These are phyloP conservation scores for Aegilops sharonensis DNA, from an alignment of 176 grass and related monocot species.

Conservation along the genomic window DNA sequence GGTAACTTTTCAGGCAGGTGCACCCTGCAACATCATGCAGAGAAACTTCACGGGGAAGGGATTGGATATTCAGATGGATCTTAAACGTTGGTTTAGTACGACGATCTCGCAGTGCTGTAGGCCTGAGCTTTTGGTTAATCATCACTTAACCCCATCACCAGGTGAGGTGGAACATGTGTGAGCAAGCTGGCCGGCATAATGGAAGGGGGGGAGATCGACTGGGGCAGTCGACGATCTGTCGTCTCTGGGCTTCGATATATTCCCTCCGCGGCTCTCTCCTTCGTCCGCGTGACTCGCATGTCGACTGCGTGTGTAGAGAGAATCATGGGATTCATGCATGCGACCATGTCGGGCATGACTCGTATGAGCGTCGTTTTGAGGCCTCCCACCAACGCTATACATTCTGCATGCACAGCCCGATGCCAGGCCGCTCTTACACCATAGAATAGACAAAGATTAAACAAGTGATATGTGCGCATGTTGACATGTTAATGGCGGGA, in stretches of 20 bases:
- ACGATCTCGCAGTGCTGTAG: neutral
- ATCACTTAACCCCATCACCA: slow-evolving; percentile 13
- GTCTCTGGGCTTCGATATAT: neutral
- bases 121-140: neutral
- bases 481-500: neutral
- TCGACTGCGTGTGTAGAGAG: neutral
- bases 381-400: slow-evolving; percentile 5
- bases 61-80: neutral
- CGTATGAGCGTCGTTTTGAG: slow-evolving; percentile 11
- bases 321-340: neutral
- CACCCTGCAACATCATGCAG: neutral
- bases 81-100: neutral
- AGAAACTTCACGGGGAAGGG: slow-evolving; percentile 22
- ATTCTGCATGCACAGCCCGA: neutral
- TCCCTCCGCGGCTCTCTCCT: neutral
- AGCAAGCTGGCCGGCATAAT: slow-evolving; percentile 27
- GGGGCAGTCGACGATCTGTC: slow-evolving; percentile 10
- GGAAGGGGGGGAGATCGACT: neutral
- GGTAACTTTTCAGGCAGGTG: neutral
- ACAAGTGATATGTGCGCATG: neutral
- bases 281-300: slow-evolving; percentile 14
- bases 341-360: slow-evolving; percentile 8
- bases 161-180: slow-evolving; percentile 30
- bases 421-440: neutral
- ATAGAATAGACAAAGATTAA: neutral